Evolutionary conservation across 2,329 filamentous ascomycete species (phyloP).

Genomic region (Penicillium sp.): DNA sequence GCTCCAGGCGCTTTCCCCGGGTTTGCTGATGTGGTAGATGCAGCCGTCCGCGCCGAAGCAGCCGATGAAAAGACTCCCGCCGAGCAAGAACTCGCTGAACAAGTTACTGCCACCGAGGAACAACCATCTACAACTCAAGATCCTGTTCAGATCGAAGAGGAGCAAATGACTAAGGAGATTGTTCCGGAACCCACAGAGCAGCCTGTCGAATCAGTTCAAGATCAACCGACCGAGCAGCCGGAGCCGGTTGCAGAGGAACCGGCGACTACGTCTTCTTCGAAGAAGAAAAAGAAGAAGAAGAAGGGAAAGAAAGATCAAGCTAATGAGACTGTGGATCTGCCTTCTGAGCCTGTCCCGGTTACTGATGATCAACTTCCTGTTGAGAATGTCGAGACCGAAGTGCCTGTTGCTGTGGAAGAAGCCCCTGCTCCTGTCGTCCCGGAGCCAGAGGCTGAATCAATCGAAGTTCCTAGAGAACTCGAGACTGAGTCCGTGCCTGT

Average conservation of each 20-base stretch:
- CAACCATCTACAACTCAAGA: background rate
- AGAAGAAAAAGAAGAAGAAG: conserved; percentile 40
- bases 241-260: conserved; percentile 20
- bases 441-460: background rate
- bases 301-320: conserved; percentile 37
- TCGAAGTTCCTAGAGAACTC: background rate
- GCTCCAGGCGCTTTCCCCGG: too few species aligned
- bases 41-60: too few species aligned
- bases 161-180: conserved; percentile 10
- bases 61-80: too few species aligned
- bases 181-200: conserved; percentile 6
- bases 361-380: conserved; percentile 14
- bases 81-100: conserved; percentile 12
- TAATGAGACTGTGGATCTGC: conserved; percentile 19
- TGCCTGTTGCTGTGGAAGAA: background rate
- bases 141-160: too few species aligned
- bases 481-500: conserved; percentile 4
- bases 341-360: conserved; percentile 16
- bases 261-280: conserved; percentile 21
- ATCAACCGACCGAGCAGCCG: conserved; percentile 1
- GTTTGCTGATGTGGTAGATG: too few species aligned
- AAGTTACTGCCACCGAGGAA: conserved; percentile 20
- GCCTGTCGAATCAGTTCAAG: conserved; percentile 4
- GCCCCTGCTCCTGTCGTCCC: background rate
- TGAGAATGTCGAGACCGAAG: conserved; percentile 1